These are phyloP conservation scores for Hibiscus syriacus DNA, from an alignment of 345 rosid genomes.

Conservation along the genomic window DNA sequence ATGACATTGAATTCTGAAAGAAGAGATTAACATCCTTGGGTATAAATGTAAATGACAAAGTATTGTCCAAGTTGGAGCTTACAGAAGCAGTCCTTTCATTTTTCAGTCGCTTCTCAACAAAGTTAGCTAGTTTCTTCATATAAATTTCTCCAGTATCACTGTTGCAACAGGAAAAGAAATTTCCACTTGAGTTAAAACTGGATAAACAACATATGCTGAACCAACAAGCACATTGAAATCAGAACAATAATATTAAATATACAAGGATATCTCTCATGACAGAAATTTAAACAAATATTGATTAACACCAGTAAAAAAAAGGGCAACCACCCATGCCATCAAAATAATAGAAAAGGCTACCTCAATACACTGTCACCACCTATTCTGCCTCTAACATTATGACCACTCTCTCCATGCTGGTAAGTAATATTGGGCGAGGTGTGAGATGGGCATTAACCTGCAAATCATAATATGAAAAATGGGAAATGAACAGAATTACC, in stretches of 20 bases:
- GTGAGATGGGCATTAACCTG: constrained; percentile 99
- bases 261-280: neutral
- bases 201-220: neutral
- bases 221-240: neutral
- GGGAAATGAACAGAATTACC: no score
- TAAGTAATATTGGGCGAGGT: no score
- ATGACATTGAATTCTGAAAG: neutral
- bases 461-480: constrained; percentile 7
- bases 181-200: constrained; percentile 6
- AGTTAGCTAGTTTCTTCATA: constrained; percentile 78
- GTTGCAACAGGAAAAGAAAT: constrained; percentile 18
- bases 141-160: constrained; percentile 88
- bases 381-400: no score
- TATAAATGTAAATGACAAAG: neutral
- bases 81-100: constrained; percentile 96
- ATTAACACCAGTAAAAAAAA: neutral
- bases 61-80: constrained; percentile 24
- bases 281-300: neutral
- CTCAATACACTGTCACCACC: no score
- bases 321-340: neutral
- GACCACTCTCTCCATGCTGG: no score
- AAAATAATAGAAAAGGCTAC: constrained; percentile 26
- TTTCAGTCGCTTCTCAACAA: constrained; percentile 86
- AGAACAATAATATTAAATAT: neutral
- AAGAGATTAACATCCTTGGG: neutral